Conservation (phyloP, 2,329 filamentous ascomycete species). For the Fusarium udum region DNA sequence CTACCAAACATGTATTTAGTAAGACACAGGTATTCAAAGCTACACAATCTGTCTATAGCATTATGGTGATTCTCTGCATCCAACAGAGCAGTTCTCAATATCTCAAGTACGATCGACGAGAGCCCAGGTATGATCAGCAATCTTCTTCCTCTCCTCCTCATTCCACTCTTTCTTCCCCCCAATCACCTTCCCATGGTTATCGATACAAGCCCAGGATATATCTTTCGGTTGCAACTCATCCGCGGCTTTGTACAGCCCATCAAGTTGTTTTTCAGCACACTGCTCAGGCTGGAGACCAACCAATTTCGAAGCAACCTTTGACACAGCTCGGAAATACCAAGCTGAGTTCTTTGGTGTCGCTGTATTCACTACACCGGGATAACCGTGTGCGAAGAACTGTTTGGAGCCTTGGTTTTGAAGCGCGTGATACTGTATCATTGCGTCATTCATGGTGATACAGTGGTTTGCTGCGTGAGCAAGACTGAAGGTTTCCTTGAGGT, state of each 20-base stretch:
- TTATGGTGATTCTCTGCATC: no score
- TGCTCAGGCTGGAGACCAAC: slow-evolving; percentile 40
- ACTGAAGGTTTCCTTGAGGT: slow-evolving; percentile 48
- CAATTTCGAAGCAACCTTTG: slow-evolving; percentile 45
- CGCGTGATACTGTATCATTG: slow-evolving; percentile 49
- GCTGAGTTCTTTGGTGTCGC: not conserved
- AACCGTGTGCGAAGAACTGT: slow-evolving; percentile 52
- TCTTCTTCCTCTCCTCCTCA: slow-evolving; percentile 41
- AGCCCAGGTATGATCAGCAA: slow-evolving; percentile 47
- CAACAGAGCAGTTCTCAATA: no score
- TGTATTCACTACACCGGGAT: slow-evolving; percentile 50
- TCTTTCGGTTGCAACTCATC: slow-evolving; percentile 17
- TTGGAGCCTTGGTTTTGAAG: not conserved
- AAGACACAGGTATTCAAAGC: no score
- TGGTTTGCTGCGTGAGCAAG: slow-evolving; percentile 49
- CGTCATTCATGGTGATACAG: slow-evolving; percentile 52
- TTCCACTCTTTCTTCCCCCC: slow-evolving; percentile 40
- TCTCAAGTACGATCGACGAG: not conserved
- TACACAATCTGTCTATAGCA: no score
- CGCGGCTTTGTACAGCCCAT: slow-evolving; percentile 27
- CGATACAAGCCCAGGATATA: slow-evolving; percentile 43
- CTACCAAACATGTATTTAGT: no score
- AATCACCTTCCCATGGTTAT: slow-evolving; percentile 42
- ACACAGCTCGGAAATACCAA: slow-evolving; percentile 39
- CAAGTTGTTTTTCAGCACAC: slow-evolving; percentile 44